Evolutionary conservation across 371 early-diverging fungal species (phyloP), one percentile per base, ranked within the genome.

Genomic region (Caulochytrium protostelioides): DNA sequence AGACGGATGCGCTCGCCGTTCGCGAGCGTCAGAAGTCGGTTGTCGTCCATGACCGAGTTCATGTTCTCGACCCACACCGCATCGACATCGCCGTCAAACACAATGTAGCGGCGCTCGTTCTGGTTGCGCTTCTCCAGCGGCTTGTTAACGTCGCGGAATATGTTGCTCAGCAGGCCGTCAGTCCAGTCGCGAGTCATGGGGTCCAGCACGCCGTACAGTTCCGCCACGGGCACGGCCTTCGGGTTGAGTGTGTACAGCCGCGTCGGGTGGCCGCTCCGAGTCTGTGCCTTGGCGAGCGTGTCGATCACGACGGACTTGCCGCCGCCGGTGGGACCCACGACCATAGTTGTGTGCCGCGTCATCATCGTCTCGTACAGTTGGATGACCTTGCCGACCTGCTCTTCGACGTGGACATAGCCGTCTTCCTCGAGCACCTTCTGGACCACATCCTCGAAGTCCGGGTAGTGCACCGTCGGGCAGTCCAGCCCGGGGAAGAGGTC

Each of bases 61-160:
- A 74, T 70, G 53, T 74, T 69, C 34, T 74, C 74, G 12, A 71
- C 65, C 74, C 74, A 71, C 10, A 59, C 59, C 5, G 70, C 63
- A 39, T 68, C 66, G 4, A 57, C 54, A 47, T 60, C 63, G 23
- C 72, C 67, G 47, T 74, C 74, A 52, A 71, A 74, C 1, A 71
- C 60, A 41, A 71, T 67, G 45, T 63, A 71, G 37, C 58, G 60
- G n/a, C 65, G 41, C 40, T 65, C 69, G n/a, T n/a, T n/a, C n/a
- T n/a, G n/a, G n/a, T n/a, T n/a, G 32, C 59, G 59, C 32, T 61
- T 60, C 22, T 68, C 69, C 4, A 62, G 61, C 12, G 69, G 69
- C 28, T 47, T 48, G 44, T 68, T 68, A 17, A 57, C 51, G 34
- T 68, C 69, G 18, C 69, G 44, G 45, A 68, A 68, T 16, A 68